These are phyloP conservation scores for Colletotrichum noveboracense DNA, from an alignment of 2,329 filamentous ascomycete species.

Conservation along the genomic window DNA sequence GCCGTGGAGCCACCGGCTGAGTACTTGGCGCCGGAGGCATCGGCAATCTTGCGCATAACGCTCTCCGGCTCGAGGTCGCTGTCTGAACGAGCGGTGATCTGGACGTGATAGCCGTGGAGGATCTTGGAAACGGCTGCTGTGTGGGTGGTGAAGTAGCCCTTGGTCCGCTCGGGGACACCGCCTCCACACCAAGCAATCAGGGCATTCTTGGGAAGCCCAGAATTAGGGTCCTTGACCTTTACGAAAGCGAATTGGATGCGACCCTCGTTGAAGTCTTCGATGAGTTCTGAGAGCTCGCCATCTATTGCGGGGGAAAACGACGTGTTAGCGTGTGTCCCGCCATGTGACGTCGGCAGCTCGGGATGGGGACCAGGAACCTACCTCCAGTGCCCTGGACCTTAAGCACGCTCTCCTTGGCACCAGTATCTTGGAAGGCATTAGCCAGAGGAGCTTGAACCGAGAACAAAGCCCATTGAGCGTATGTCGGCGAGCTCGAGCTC, in stretches of 20 bases:
- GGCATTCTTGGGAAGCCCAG: conserved; percentile 85
- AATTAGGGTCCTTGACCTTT: conserved; percentile 96
- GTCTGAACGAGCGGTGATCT: conserved; percentile 93
- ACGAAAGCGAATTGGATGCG: conserved; percentile 96
- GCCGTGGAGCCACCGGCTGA: conserved; percentile 67
- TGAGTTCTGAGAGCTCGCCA: conserved; percentile 86
- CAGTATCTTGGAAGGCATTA: conserved; percentile 89
- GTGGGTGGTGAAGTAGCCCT: conserved; percentile 98
- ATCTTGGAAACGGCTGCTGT: conserved; percentile 87
- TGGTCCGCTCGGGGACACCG: conserved; percentile 96
- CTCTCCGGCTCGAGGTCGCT: conserved; percentile 84
- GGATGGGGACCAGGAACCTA: conserved; percentile 40
- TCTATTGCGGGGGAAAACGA: conserved; percentile 55
- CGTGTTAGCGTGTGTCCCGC: conserved; percentile 20
- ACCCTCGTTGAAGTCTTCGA: conserved; percentile 97
- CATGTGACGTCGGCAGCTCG: conserved; percentile 14
- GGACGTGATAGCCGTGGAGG: conserved; percentile 95
- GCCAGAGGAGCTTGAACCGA: conserved; percentile 90
- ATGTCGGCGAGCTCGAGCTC: conserved; percentile 74
- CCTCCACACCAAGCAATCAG: conserved; percentile 97
- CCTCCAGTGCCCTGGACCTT: conserved; percentile 94
- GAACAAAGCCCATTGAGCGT: conserved; percentile 92
- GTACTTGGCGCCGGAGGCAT: conserved; percentile 95
- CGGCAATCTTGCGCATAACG: conserved; percentile 91
- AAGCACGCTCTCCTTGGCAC: conserved; percentile 88